Conservation (phyloP, 768 basidiomycete genomes). For the Hericium erinaceus region DNA sequence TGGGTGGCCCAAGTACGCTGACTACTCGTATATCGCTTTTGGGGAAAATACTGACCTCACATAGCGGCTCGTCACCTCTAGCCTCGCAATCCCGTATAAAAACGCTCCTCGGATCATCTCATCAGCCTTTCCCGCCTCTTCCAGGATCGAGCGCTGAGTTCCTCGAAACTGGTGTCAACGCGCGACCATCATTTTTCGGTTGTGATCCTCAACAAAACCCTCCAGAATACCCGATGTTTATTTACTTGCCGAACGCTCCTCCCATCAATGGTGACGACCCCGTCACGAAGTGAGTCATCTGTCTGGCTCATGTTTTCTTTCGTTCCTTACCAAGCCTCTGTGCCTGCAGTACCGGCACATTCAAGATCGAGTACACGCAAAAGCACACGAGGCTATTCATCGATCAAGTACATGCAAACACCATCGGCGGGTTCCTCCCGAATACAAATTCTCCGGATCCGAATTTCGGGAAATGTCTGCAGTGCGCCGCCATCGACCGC, state of each 20-base stretch:
- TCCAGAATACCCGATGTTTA: constrained; percentile 53
- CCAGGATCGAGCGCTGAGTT: constrained; percentile 45
- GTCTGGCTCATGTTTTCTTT: too few relatives aligned
- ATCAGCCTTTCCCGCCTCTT: constrained; percentile 57
- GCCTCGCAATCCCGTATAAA: constrained; percentile 34
- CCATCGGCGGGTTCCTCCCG: constrained; percentile 52
- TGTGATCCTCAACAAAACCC: constrained; percentile 47
- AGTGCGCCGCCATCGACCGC: constrained; percentile 52
- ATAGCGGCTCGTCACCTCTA: constrained; percentile 46
- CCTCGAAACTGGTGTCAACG: constrained; percentile 49
- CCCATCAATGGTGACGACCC: constrained; percentile 54
- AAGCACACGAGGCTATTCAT: constrained; percentile 49
- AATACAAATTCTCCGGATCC: constrained; percentile 47
- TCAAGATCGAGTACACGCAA: constrained; percentile 49
- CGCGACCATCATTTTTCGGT: constrained; percentile 72
- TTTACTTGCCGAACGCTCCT: constrained; percentile 72
- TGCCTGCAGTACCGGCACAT: constrained; percentile 40
- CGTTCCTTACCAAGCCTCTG: constrained; percentile 4
- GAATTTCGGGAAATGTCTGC: constrained; percentile 57
- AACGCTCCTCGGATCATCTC: constrained; percentile 37
- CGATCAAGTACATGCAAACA: constrained; percentile 48
- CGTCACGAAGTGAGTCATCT: constrained; percentile 47
- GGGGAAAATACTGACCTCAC: background rate
- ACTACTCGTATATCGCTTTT: background rate
- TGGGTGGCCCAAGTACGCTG: constrained; percentile 58